Percentiles rank a stretch among this genome's conserved stretches.
These are phyloP conservation scores for Lactarius indigo DNA, from an alignment of 768 basidiomycete species.

Conservation along the genomic window DNA sequence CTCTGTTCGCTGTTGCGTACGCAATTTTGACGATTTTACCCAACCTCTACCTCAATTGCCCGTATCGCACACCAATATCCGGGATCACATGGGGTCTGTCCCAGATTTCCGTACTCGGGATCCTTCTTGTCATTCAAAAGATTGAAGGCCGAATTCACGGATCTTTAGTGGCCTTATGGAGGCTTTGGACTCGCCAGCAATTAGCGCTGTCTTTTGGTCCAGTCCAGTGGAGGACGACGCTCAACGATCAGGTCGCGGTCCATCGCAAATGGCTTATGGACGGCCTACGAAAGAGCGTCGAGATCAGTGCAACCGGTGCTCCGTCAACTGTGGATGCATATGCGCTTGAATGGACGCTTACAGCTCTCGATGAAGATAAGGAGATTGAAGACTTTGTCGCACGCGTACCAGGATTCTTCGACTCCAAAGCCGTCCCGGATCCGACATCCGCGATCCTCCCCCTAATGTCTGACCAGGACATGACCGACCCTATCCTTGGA, in stretches of 20 bases:
- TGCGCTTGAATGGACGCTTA: neutral
- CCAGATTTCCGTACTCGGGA: neutral
- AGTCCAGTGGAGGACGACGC: neutral
- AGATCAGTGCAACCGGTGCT: neutral
- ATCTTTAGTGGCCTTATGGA: neutral
- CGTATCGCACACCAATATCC: neutral
- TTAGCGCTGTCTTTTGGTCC: neutral
- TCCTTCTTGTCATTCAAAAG: neutral
- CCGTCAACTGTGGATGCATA: neutral
- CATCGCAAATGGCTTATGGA: neutral
- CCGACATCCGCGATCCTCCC: neutral
- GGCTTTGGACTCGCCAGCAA: neutral
- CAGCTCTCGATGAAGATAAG: conserved; percentile 1
- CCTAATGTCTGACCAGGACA: neutral
- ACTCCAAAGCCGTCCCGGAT: neutral
- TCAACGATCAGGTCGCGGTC: neutral
- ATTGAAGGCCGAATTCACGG: neutral
- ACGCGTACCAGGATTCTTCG: neutral
- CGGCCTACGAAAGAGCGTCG: neutral
- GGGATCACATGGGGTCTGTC: neutral
- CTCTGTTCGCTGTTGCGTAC: neutral
- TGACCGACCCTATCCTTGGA: neutral
- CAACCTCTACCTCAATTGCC: neutral
- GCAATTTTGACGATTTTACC: conserved; percentile 1
- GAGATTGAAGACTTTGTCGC: neutral